Evolutionary conservation across 108 stramenopile genomes (phyloP), one percentile per base, ranked within the genome.

Genomic region (Nitzschia putrida): DNA sequence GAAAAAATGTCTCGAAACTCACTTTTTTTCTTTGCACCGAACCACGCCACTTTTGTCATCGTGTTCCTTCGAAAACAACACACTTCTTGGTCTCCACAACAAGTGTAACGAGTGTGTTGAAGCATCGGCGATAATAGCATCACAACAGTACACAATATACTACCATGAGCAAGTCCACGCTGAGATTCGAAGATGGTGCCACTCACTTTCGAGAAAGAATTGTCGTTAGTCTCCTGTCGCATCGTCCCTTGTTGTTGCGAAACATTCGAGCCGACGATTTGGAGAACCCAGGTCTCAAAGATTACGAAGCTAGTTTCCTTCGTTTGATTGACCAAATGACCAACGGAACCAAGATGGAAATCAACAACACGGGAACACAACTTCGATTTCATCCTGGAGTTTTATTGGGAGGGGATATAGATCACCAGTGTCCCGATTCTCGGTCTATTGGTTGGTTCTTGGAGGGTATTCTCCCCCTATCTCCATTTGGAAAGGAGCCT

Each of bases 311-410:
- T n/a, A 86, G 81, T 57, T 95, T 95, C 64, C 61, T 95, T 43
- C 84, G 96, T 23, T 72, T 99, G 22, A 38, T 99, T 25, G 98
- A 98, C 64, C 76, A 78, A 52, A 84, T 99, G 77, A 98, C 97
- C 52, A 97, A 98, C 73, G 99, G 99, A 3, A 91, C 88, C 7
- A 73, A 80, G 52, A 88, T 99, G 26, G 97, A 98, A 71, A 99
- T 99, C 79, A 99, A 99, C 74, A 88, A 88, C 42, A 99, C 99
- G 0, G 99, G 99, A 23, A 98, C 99, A 22, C 89, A 89, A 64
- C 72, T 99, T 6, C 72, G 92, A 51, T 97, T 97, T 61, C 72
- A 73, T 29, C 99, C 99, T 8, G 99, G 99, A 25, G 81, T 96
- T 39, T 61, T 99, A 66, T 47, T 88, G 54, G 98, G 98, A 10